Percentiles rank a stretch among this genome's conserved stretches.
Conservation (phyloP, 306 rosid genomes). For the Bauhinia variegata region DNA sequence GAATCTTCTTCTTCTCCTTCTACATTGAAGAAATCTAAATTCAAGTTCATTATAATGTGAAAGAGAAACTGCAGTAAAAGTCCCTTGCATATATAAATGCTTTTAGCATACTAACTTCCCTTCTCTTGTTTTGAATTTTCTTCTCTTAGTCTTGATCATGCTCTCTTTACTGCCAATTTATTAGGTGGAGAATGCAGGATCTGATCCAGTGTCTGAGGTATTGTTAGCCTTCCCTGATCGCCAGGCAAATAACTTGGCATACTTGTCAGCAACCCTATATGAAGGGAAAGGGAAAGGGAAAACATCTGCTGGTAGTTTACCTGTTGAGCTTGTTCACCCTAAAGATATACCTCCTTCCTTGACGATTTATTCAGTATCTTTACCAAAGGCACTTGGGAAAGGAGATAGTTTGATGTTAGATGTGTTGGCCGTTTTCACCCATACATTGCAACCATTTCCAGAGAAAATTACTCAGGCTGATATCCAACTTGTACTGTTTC, state of each 20-base stretch:
- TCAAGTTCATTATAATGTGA: neutral
- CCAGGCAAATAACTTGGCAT: constrained; percentile 69
- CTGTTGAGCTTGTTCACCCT: constrained; percentile 58
- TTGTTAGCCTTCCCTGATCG: constrained; percentile 69
- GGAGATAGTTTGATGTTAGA: constrained; percentile 68
- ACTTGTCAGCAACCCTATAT: constrained; percentile 50
- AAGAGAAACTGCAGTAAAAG: constrained; percentile 2
- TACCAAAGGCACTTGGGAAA: constrained; percentile 74
- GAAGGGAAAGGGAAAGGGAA: constrained; percentile 82
- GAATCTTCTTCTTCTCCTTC: neutral
- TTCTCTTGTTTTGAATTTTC: neutral
- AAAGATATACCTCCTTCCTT: constrained; percentile 61
- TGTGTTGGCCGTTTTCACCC: constrained; percentile 74
- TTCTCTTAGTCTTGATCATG: neutral
- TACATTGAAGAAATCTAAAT: neutral
- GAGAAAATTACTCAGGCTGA: constrained; percentile 90
- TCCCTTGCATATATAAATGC: constrained; percentile 9
- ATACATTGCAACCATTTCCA: constrained; percentile 73
- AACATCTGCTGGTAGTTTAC: constrained; percentile 51
- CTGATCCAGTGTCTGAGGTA: constrained; percentile 58
- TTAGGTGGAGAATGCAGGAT: constrained; percentile 84
- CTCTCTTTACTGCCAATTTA: constrained; percentile 10
- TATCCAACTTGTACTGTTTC: constrained; percentile 77
- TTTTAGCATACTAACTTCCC: neutral
- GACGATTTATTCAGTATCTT: constrained; percentile 67